Conservation (phyloP, 2,329 filamentous ascomycete genomes). For the Dactylellina drechsleri region DNA sequence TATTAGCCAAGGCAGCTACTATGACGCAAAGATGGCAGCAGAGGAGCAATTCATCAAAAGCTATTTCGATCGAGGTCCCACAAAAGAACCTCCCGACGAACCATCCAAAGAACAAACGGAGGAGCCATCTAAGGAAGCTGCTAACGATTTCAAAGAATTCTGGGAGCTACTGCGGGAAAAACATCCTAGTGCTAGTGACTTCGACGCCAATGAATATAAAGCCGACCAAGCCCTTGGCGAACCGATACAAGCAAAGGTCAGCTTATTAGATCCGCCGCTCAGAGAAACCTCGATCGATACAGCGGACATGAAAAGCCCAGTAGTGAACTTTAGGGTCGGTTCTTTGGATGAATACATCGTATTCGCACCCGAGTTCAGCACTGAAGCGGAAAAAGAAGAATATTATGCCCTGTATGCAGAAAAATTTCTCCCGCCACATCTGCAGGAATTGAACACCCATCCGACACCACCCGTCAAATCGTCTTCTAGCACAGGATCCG, state of each 20-base stretch:
- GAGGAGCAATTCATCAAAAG: conserved; percentile 2
- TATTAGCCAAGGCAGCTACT: not conserved
- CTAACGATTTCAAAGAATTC: conserved; percentile 19
- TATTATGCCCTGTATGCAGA: conserved; percentile 47
- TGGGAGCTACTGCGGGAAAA: conserved; percentile 22
- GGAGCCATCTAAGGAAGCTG: no score
- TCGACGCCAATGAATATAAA: not conserved
- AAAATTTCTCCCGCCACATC: conserved; percentile 48
- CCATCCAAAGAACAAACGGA: not conserved
- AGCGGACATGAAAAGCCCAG: not conserved
- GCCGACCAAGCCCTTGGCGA: not conserved
- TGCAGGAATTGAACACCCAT: conserved; percentile 37
- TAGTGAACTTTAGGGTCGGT: conserved; percentile 17
- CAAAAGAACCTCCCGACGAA: not conserved
- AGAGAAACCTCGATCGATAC: not conserved
- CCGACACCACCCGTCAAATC: conserved; percentile 35
- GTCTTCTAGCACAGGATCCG: not conserved
- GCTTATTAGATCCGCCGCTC: conserved; percentile 1
- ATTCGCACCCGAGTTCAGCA: conserved; percentile 35
- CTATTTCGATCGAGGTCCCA: not conserved
- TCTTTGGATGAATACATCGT: conserved; percentile 41
- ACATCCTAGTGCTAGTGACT: conserved; percentile 3
- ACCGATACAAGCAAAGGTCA: not conserved
- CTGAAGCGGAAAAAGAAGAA: conserved; percentile 39
- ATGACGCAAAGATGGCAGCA: conserved; percentile 5